phyloP scores from a whole-genome alignment of 345 rosid species.

The Populus euphratica region DNA sequence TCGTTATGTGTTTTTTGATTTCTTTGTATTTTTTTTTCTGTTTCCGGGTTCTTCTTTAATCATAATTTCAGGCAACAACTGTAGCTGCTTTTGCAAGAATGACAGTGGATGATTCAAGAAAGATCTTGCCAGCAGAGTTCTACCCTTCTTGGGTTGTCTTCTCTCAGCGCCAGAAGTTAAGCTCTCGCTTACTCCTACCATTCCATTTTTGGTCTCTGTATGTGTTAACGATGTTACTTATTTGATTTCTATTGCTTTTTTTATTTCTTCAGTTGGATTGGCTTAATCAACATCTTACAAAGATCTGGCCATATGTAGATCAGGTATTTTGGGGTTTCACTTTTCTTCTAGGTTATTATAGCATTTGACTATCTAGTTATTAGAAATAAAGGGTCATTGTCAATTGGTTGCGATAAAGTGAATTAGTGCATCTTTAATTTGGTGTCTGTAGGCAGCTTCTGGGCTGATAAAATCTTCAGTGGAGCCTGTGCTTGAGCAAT shows the following conservation, averaged over 20 bases:
- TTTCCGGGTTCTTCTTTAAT: slow-evolving; percentile 1
- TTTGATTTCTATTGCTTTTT: slow-evolving; percentile 13
- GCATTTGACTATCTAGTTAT: not conserved
- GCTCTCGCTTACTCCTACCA: slow-evolving; percentile 8
- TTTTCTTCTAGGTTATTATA: not conserved
- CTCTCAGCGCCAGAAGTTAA: slow-evolving; percentile 88
- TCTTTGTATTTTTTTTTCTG: not conserved
- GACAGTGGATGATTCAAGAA: slow-evolving; percentile 89
- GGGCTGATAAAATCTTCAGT: slow-evolving; percentile 80
- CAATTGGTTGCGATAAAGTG: not conserved
- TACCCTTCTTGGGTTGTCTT: slow-evolving; percentile 99
- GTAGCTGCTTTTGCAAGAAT: slow-evolving; percentile 93
- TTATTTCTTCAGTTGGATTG: slow-evolving; percentile 68
- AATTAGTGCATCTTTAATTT: not conserved
- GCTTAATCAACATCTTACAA: slow-evolving; percentile 79
- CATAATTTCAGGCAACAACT: slow-evolving; percentile 57
- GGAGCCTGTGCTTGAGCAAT: slow-evolving; percentile 90
- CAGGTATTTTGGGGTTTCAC: slow-evolving; percentile 41
- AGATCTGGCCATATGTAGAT: slow-evolving; percentile 96
- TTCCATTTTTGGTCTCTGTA: not conserved
- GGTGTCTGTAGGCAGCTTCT: slow-evolving; percentile 78
- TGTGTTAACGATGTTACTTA: slow-evolving; percentile 4
- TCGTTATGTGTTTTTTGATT: not conserved
- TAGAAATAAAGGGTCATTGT: not conserved
- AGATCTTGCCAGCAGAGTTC: slow-evolving; percentile 68